Evolutionary conservation across 2,329 filamentous ascomycete genomes (phyloP).

Genomic region (Penicillium sp.): DNA sequence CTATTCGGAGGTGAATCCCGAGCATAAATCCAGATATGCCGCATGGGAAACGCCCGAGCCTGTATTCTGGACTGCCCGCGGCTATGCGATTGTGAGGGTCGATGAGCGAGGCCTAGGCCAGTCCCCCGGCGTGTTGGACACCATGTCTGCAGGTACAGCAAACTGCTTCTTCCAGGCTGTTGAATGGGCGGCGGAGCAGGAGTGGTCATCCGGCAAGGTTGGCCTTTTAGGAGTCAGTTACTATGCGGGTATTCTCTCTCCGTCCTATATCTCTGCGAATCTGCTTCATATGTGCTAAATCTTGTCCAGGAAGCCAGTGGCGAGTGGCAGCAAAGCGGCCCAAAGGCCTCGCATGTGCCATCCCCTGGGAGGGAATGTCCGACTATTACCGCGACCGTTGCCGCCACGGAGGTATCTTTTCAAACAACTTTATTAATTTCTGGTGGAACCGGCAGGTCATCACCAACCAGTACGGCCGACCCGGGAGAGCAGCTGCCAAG

Average conservation of each 20-base stretch:
- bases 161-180: slow-evolving; percentile 58
- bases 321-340: slow-evolving; percentile 57
- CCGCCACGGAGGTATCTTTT: slow-evolving; percentile 66
- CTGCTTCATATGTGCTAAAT: slow-evolving; percentile 34
- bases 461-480: slow-evolving; percentile 69
- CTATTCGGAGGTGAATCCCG: slow-evolving; percentile 58
- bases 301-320: slow-evolving; percentile 61
- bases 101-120: slow-evolving; percentile 60
- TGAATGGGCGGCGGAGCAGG: slow-evolving; percentile 57
- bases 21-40: slow-evolving; percentile 59
- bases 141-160: slow-evolving; percentile 58
- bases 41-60: slow-evolving; percentile 66
- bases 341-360: slow-evolving; percentile 56
- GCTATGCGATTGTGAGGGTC: slow-evolving; percentile 61
- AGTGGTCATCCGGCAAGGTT: slow-evolving; percentile 58
- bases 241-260: too few species aligned
- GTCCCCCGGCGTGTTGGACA: slow-evolving; percentile 57
- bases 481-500: slow-evolving; percentile 54
- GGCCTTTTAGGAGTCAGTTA: slow-evolving; percentile 53
- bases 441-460: slow-evolving; percentile 73
- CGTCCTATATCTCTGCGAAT: too few species aligned
- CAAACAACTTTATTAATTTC: slow-evolving; percentile 63
- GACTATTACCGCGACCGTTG: slow-evolving; percentile 64
- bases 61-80: slow-evolving; percentile 59
- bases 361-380: slow-evolving; percentile 62